These are phyloP conservation scores for Zoysia pacifica DNA, from an alignment of 176 grass and related monocot genomes.

Conservation along the genomic window DNA sequence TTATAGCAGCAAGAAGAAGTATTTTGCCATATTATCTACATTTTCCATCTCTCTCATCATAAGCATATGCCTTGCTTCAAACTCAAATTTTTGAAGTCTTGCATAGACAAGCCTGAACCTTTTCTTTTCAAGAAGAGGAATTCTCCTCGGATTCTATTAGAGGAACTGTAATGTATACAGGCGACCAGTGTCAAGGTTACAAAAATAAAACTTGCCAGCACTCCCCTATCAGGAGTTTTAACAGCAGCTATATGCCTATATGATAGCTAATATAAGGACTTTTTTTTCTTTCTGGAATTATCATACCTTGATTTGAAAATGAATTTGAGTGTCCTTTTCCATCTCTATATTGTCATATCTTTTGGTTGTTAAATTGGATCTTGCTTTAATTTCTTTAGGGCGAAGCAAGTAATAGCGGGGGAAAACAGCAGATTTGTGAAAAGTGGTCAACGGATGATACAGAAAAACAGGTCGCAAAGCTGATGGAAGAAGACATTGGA, in stretches of 20 bases:
- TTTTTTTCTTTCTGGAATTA: conserved; percentile 32
- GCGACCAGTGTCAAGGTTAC: background rate
- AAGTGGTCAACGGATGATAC: conserved; percentile 99
- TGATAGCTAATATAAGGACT: background rate
- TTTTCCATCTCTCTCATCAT: background rate
- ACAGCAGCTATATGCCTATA: conserved; percentile 8
- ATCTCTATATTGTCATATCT: conserved; percentile 31
- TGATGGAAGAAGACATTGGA: conserved; percentile 95
- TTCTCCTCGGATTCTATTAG: background rate
- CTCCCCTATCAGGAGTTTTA: background rate
- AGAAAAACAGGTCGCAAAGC: conserved; percentile 86
- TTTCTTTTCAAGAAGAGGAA: background rate
- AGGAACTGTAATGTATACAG: background rate
- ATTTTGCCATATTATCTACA: background rate
- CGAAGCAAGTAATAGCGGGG: conserved; percentile 79
- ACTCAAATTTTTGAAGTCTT: background rate
- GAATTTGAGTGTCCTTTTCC: conserved; percentile 29
- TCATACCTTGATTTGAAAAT: conserved; percentile 1
- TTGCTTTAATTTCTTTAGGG: conserved; percentile 64
- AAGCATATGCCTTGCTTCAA: background rate
- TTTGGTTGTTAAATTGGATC: conserved; percentile 50
- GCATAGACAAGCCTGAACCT: background rate
- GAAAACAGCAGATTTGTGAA: conserved; percentile 91
- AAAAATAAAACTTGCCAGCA: background rate
- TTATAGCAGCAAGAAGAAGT: background rate